These are phyloP conservation scores for Mrakia frigida DNA, from an alignment of 768 basidiomycete species.

Conservation along the genomic window DNA sequence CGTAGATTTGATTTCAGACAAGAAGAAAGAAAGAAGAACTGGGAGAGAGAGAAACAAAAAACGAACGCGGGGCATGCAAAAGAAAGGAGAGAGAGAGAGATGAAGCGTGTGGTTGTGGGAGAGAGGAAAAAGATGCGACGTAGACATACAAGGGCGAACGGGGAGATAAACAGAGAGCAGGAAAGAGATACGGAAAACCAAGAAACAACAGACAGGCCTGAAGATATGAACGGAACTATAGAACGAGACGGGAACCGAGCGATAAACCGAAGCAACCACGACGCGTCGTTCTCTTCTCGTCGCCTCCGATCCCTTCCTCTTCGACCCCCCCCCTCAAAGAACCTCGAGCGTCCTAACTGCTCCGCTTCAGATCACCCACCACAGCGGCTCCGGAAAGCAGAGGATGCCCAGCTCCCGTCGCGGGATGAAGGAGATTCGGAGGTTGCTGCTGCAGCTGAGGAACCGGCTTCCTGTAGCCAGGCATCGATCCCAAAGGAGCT, in stretches of 20 bases:
- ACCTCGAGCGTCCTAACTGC: not conserved
- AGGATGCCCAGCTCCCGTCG: not conserved
- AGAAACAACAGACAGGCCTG: not conserved
- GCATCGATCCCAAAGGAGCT: not conserved
- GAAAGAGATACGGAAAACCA: not conserved
- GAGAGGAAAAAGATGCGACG: conserved; percentile 1
- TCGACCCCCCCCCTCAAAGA: not conserved
- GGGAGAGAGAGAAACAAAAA: no score
- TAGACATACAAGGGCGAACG: not conserved
- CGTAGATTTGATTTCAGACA: no score
- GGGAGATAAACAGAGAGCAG: not conserved
- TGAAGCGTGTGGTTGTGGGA: not conserved
- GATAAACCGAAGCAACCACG: no score
- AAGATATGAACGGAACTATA: not conserved
- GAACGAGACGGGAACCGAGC: no score
- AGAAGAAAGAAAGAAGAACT: no score
- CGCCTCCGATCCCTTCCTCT: no score
- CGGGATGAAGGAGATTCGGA: not conserved
- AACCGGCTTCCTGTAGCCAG: not conserved
- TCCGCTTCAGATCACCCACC: not conserved
- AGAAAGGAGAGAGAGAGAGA: not conserved
- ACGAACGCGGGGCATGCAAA: not conserved
- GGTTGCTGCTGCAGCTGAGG: not conserved
- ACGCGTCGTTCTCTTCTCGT: no score
- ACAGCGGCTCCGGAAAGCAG: not conserved